Evolutionary conservation across 1,139 yeast species (phyloP), one percentile per base, ranked within the genome.

Genomic region (Zygosaccharomyces pseudobailii): DNA sequence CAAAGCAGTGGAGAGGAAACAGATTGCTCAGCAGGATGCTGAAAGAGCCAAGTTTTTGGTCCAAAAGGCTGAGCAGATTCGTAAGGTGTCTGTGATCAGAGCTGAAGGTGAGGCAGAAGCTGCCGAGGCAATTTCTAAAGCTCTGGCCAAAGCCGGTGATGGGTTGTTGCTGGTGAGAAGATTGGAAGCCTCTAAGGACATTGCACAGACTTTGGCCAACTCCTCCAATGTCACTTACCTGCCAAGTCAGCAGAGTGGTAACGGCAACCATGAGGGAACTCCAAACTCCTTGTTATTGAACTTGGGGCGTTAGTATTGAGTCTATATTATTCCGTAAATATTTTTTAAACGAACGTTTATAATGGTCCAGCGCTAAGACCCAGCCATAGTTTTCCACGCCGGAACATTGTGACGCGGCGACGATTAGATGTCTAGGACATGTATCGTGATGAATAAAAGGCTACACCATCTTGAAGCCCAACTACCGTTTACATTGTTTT

Each of bases 21-120:
- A 94, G 71, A 94, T 94, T 70, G 98, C 98, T 28, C 98, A 92
- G 73, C 98, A 94, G 71, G 98, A 94, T 65, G 97, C 99, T 22
- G 98, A 94, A 72, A 80, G 98, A 60, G 97, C 97, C 50, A 85
- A 87, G 63, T 94, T 81, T 67, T 76, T 89, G 52, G 99, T 94
- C 45, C 97, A 90, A 66, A 87, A 85, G 69, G 98, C 98, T 4
- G 97, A 92, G 69, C 99, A 94, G 71, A 97, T 92, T 70, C 82
- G 95, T 68, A 90, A 84, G 68, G 98, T 98, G 4, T 76, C 87
- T 47, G 89, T 94, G 60, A 92, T 92, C 56, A 81, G 97, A 60
- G 99, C 99, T 23, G 98, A 94, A 71, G 99, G 98, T 70, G 99
- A 94, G 71, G 98, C 98, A 37, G 98, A 94, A 70, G 88, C 96